Evolutionary conservation across 1,284 basidiomycete genomes (phyloP).

Genomic region (Vanrija humicola): DNA sequence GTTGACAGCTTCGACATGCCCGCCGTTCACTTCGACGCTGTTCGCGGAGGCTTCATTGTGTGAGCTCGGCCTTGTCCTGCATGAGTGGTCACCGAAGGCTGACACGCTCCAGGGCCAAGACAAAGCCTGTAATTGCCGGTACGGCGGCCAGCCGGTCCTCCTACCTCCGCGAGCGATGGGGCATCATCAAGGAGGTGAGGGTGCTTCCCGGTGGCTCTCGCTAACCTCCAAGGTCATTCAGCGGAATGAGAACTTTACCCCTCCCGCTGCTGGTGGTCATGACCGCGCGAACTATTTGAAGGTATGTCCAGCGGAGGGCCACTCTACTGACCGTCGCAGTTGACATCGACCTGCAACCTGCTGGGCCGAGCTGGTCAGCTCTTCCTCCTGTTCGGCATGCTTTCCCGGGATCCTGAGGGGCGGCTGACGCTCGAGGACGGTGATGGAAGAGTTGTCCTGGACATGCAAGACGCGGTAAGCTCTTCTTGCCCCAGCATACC

Average conservation of each 20-base stretch:
- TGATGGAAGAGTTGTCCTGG: slow-evolving; percentile 84
- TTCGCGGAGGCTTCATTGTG: slow-evolving; percentile 52
- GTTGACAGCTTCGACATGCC: slow-evolving; percentile 95
- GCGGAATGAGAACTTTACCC: slow-evolving; percentile 92
- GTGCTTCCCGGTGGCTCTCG: not conserved
- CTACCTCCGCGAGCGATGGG: slow-evolving; percentile 73
- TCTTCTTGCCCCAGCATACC: not conserved
- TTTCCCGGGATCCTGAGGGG: slow-evolving; percentile 84
- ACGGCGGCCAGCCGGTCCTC: slow-evolving; percentile 71
- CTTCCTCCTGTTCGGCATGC: slow-evolving; percentile 91
- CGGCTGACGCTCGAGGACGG: slow-evolving; percentile 87
- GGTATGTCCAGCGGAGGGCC: slow-evolving; percentile 50
- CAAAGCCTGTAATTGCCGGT: slow-evolving; percentile 64
- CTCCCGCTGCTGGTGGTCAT: slow-evolving; percentile 80
- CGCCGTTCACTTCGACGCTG: slow-evolving; percentile 77
- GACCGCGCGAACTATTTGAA: slow-evolving; percentile 81
- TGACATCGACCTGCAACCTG: slow-evolving; percentile 94
- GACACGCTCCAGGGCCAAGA: slow-evolving; percentile 45
- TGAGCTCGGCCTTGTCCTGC: not conserved
- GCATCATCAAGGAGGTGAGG: slow-evolving; percentile 74
- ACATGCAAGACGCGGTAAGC: slow-evolving; percentile 79
- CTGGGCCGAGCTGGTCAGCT: slow-evolving; percentile 84
- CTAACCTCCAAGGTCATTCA: slow-evolving; percentile 57
- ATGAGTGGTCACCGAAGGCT: not conserved
- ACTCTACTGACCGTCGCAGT: slow-evolving; percentile 50